Conservation (phyloP, 2,329 filamentous ascomycete genomes). For the Aspergillus sp. region DNA sequence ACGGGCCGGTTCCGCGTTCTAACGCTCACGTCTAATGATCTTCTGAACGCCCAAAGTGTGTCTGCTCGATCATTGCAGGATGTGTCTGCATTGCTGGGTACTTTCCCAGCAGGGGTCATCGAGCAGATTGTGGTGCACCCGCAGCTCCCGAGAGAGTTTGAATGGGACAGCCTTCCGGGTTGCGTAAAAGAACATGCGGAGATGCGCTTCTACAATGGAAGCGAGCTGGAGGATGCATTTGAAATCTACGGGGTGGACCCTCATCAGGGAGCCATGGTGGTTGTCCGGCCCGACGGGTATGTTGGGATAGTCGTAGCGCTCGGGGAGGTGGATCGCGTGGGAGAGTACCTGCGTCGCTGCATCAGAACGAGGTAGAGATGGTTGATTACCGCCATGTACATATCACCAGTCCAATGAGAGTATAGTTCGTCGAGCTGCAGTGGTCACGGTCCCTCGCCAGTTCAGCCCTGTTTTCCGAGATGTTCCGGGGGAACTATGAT, state of each 20-base stretch:
- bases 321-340: slow-evolving; percentile 22
- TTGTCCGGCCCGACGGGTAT: slow-evolving; percentile 42
- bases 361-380: neutral
- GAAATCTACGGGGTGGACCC: slow-evolving; percentile 34
- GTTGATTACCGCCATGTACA: neutral
- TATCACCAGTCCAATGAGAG: too few species aligned
- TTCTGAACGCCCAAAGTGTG: slow-evolving; percentile 28
- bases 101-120: slow-evolving; percentile 28
- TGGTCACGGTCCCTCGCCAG: neutral
- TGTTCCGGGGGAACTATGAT: neutral
- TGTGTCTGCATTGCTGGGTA: slow-evolving; percentile 18
- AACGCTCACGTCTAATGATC: slow-evolving; percentile 32
- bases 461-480: neutral
- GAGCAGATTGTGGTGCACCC: slow-evolving; percentile 37
- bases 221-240: slow-evolving; percentile 36
- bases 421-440: neutral
- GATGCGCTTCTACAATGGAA: slow-evolving; percentile 35
- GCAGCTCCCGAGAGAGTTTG: slow-evolving; percentile 21
- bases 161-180: slow-evolving; percentile 33
- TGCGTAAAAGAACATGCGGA: slow-evolving; percentile 33
- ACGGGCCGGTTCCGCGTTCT: slow-evolving; percentile 39
- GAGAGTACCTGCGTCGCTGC: slow-evolving; percentile 23
- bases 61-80: slow-evolving; percentile 25
- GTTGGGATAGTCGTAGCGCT: slow-evolving; percentile 29
- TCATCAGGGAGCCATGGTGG: slow-evolving; percentile 29